Percentiles rank a stretch among this genome's conserved stretches.
These are phyloP conservation scores for Dicorynia guianensis DNA, from an alignment of 306 rosid species.

Conservation along the genomic window DNA sequence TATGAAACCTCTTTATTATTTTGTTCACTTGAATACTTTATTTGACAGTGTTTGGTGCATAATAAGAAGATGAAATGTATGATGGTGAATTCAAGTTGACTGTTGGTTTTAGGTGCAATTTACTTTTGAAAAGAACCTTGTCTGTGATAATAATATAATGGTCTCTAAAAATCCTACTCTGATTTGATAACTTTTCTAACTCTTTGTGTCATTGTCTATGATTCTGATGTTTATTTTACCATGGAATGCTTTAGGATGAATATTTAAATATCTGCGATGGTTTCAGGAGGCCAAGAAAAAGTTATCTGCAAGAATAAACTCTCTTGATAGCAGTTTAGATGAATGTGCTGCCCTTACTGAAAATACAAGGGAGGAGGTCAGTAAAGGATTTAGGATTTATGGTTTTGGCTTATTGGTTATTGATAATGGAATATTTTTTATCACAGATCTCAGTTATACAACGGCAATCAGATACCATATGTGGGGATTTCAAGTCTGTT, in stretches of 20 bases:
- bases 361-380: slow-evolving; percentile 67
- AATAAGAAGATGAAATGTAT: background rate
- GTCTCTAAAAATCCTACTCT: slow-evolving; percentile 24
- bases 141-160: background rate
- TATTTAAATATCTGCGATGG: slow-evolving; percentile 32
- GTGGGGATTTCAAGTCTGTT: slow-evolving; percentile 56
- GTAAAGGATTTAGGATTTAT: slow-evolving; percentile 28
- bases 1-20: slow-evolving; percentile 30
- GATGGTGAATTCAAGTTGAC: background rate
- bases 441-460: slow-evolving; percentile 66
- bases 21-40: slow-evolving; percentile 6
- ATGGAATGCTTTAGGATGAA: slow-evolving; percentile 13
- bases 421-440: slow-evolving; percentile 28
- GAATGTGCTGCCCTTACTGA: slow-evolving; percentile 56
- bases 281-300: slow-evolving; percentile 73
- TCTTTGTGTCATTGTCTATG: slow-evolving; percentile 23
- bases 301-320: slow-evolving; percentile 67
- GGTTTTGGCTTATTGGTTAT: slow-evolving; percentile 23
- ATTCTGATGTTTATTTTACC: slow-evolving; percentile 8
- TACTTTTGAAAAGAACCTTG: slow-evolving; percentile 3
- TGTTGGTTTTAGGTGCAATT: background rate
- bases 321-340: slow-evolving; percentile 62
- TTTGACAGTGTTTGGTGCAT: background rate
- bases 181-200: slow-evolving; percentile 10
- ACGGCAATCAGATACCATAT: slow-evolving; percentile 51